Percentiles rank a stretch among this genome's conserved stretches.
These are phyloP conservation scores for Gloeostereum incarnatum DNA, from an alignment of 768 basidiomycete species.

Conservation along the genomic window DNA sequence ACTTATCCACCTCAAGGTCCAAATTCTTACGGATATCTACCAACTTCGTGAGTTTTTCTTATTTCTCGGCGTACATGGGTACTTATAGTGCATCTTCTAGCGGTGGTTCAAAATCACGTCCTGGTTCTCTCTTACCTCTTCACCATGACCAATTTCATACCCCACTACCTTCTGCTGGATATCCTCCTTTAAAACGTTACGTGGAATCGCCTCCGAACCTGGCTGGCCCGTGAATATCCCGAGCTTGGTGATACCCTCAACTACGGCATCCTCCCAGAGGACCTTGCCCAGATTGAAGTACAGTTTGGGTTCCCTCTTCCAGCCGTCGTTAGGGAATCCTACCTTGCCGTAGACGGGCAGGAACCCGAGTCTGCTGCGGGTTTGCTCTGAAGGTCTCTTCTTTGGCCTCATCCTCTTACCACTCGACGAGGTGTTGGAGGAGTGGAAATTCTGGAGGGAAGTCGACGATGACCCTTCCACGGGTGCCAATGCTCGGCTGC, in stretches of 20 bases:
- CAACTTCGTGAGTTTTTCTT: slow-evolving; percentile 37
- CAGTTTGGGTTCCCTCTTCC: slow-evolving; percentile 83
- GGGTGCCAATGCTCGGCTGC: slow-evolving; percentile 67
- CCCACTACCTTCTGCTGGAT: slow-evolving; percentile 33
- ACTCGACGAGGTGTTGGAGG: slow-evolving; percentile 86
- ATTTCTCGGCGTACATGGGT: slow-evolving; percentile 3
- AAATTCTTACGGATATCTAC: slow-evolving; percentile 49
- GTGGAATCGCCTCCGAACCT: slow-evolving; percentile 77
- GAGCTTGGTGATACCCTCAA: slow-evolving; percentile 95
- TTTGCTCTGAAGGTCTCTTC: slow-evolving; percentile 85
- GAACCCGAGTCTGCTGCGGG: slow-evolving; percentile 85
- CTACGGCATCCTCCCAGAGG: slow-evolving; percentile 74
- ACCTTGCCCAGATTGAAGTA: slow-evolving; percentile 75
- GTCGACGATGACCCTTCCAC: slow-evolving; percentile 85
- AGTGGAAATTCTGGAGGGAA: slow-evolving; percentile 95
- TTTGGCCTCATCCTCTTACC: slow-evolving; percentile 93
- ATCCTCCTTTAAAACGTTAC: slow-evolving; percentile 78
- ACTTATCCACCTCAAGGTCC: slow-evolving; percentile 72
- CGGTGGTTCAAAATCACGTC: slow-evolving; percentile 34
- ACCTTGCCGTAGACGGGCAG: slow-evolving; percentile 84
- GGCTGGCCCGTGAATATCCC: slow-evolving; percentile 82
- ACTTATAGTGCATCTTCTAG: slow-evolving; percentile 9
- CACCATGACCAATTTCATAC: slow-evolving; percentile 47
- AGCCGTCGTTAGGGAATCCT: slow-evolving; percentile 82
- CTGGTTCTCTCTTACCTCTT: slow-evolving; percentile 54